Evolutionary conservation across 306 rosid genomes (phyloP).

Genomic region (Corylus americana): DNA sequence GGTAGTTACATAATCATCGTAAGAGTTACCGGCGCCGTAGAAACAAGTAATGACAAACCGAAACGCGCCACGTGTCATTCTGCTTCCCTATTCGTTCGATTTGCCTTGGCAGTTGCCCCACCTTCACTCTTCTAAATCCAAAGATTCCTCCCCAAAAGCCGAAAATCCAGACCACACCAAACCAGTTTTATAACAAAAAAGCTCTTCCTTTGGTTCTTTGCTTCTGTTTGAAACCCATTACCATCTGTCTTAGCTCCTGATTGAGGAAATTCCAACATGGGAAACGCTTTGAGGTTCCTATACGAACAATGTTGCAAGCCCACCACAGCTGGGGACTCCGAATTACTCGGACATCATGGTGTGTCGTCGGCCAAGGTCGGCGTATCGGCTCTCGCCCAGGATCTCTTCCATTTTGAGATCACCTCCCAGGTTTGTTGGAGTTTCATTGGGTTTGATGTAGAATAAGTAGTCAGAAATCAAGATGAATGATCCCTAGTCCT

Average conservation of each 20-base stretch:
- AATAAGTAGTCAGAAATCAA: no score
- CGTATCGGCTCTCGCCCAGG: constrained; percentile 73
- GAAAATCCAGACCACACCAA: neutral
- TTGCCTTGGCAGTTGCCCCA: neutral
- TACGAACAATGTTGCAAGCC: constrained; percentile 52
- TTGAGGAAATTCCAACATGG: no score
- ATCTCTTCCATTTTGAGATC: constrained; percentile 73
- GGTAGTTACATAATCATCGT: no score
- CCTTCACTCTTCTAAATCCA: neutral
- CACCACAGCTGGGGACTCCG: constrained; percentile 45
- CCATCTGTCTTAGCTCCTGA: no score
- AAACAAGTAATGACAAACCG: constrained; percentile 3
- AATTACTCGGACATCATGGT: constrained; percentile 50
- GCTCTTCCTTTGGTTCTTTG: no score
- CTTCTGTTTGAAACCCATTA: neutral
- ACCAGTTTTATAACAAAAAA: no score
- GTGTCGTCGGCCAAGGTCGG: constrained; percentile 59
- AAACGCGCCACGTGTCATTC: neutral
- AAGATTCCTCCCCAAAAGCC: neutral
- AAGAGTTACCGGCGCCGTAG: neutral
- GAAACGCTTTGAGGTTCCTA: constrained; percentile 17
- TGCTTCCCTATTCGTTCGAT: constrained; percentile 1
- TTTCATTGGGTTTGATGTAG: neutral
- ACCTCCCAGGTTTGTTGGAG: constrained; percentile 65
- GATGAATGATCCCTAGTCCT: no score